Percentiles rank a stretch among this genome's conserved stretches.
Conservation (phyloP, 306 rosid species). For the Pyrus betulifolia region DNA sequence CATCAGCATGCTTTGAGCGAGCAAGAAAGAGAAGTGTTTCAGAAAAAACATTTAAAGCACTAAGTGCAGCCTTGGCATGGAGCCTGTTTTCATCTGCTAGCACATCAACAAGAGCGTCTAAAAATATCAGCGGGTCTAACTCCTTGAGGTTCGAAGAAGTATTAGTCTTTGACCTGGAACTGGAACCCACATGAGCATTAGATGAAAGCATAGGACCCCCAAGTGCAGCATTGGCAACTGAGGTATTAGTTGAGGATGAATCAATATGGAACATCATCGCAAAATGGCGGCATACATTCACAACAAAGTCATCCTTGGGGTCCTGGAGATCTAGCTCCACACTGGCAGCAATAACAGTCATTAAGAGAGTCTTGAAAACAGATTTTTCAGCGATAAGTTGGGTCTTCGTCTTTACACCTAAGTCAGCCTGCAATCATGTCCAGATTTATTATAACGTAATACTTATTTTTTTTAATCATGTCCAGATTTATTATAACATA, state of each 20-base stretch:
- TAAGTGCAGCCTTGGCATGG: constrained; percentile 90
- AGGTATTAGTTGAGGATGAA: constrained; percentile 45
- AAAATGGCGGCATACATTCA: constrained; percentile 90
- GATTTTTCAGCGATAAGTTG: constrained; percentile 98
- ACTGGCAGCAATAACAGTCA: constrained; percentile 83
- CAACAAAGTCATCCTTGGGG: constrained; percentile 76
- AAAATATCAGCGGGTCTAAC: constrained; percentile 85
- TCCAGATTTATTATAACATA: constrained; percentile 18
- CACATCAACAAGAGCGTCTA: constrained; percentile 97
- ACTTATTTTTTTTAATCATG: background rate
- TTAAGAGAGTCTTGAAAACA: constrained; percentile 83
- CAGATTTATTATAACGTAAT: constrained; percentile 18
- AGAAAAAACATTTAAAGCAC: constrained; percentile 77
- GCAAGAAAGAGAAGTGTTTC: constrained; percentile 90
- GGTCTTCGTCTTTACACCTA: constrained; percentile 98
- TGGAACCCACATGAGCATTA: constrained; percentile 45
- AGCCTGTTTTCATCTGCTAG: constrained; percentile 91
- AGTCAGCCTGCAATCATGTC: constrained; percentile 70
- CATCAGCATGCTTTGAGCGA: constrained; percentile 92
- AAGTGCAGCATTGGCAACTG: constrained; percentile 35
- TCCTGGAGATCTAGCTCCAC: constrained; percentile 83
- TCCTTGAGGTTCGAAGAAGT: constrained; percentile 81
- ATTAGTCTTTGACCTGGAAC: constrained; percentile 55
- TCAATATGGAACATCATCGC: constrained; percentile 82
- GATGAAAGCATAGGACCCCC: constrained; percentile 58